A percentile compares a stretch with the other conserved stretches of the same genome.
Conservation (phyloP, 768 basidiomycete species). For the Favolaschia claudopus region DNA sequence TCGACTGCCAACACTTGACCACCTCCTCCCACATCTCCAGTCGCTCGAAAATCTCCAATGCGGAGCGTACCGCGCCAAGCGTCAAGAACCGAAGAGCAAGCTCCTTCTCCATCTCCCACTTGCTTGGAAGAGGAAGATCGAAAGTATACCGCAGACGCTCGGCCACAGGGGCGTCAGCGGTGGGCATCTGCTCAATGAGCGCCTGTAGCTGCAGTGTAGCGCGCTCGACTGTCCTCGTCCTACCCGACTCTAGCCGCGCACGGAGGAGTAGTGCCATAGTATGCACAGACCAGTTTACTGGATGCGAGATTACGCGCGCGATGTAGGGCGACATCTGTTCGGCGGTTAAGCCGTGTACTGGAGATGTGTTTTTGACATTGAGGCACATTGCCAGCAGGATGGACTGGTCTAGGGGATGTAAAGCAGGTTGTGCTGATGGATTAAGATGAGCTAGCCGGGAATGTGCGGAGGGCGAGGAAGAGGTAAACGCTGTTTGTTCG, state of each 20-base stretch:
- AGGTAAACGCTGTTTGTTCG: conserved; percentile 92
- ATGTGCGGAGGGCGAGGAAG: conserved; percentile 56
- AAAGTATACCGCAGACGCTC: conserved; percentile 87
- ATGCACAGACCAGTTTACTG: conserved; percentile 94
- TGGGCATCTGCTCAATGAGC: conserved; percentile 96
- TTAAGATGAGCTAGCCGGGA: conserved; percentile 74
- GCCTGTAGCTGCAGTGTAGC: conserved; percentile 93
- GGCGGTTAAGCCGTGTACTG: conserved; percentile 86
- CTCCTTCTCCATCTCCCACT: conserved; percentile 94
- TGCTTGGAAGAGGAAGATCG: conserved; percentile 81
- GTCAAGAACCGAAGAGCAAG: conserved; percentile 83
- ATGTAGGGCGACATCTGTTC: conserved; percentile 96
- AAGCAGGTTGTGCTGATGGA: conserved; percentile 82
- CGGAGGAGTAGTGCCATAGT: conserved; percentile 96
- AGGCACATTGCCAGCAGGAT: conserved; percentile 92
- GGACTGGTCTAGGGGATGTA: conserved; percentile 94
- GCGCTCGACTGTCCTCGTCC: conserved; percentile 93
- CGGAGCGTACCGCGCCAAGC: conserved; percentile 88
- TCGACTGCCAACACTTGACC: conserved; percentile 82
- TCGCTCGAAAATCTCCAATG: conserved; percentile 91
- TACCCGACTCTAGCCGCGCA: conserved; percentile 85
- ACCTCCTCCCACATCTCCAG: conserved; percentile 99
- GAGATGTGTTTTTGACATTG: conserved; percentile 89
- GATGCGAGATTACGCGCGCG: conserved; percentile 86
- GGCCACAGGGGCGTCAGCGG: conserved; percentile 72